Base-by-base conservation (phyloP, 2,329 filamentous ascomycete genomes). In the Myrmaecium sp. region DNA sequence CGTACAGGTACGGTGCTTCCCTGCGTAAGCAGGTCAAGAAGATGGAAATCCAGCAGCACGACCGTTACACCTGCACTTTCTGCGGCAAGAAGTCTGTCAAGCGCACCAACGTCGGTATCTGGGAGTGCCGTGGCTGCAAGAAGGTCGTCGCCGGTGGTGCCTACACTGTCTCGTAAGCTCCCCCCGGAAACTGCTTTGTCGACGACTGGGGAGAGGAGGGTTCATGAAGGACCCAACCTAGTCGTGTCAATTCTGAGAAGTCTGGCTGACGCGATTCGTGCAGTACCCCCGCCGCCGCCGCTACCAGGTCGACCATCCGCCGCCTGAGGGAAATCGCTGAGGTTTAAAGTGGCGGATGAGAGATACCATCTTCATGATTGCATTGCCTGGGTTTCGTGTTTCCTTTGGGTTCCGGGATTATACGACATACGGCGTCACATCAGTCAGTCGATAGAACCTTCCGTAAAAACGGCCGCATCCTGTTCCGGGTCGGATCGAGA, bases 1-100 rank as follows among this genome's bases (percentile, higher is more conserved):
- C n/a, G n/a, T n/a, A n/a, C 58, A 81, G 83, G 76, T 91, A 78
- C 65, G 89, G 86, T 84, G 86, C 89, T 58, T 95, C 89, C 54
- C 82, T 95, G 64, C 82, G 84, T 66, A 95, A 95, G 74, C 84
- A 83, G 61, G 77, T 89, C 57, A 95, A 95, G 82, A 94, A 94
- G 80, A 93, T 94, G 78, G 89, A 49, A 77, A 80, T 95, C 61
- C 80, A 81, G 52, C 89, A 95, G 65, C 89, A 98, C 71, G 82
- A 83, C 66, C 78, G 78, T 17, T 38, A 38, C 33, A 37, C 75
- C 56, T 95, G 86, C 75, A 86, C 84, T 43, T 98, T 95, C 79
- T 93, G 83, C 73, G 86, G 86, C 56, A 95, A 95, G 77, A 76
- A 74, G 58, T 79, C 76, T 49, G 83, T 93, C 55, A 83, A 83